phyloP scores from a whole-genome alignment of 805 yeast species.

The Hanseniaspora jakobsenii region DNA sequence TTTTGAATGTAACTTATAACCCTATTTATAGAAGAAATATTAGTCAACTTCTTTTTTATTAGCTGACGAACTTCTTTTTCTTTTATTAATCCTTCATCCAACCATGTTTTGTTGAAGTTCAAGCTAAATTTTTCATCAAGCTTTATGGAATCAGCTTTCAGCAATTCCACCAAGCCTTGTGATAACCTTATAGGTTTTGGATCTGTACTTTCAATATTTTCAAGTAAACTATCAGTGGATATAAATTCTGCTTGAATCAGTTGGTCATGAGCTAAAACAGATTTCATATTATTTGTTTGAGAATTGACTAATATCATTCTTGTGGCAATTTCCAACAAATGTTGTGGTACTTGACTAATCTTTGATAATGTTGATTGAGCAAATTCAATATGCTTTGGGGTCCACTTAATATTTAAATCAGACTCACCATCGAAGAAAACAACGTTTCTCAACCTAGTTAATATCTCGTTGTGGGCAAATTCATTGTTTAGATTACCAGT shows the following conservation, averaged over 20 bases:
- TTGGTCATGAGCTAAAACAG: constrained; percentile 67
- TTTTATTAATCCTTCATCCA: too few species aligned
- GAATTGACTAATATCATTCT: constrained; percentile 55
- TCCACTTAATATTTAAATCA: constrained; percentile 37
- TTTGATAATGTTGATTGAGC: constrained; percentile 46
- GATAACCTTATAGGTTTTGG: too few species aligned
- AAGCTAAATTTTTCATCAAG: too few species aligned
- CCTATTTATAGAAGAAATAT: too few species aligned
- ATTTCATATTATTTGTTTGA: constrained; percentile 48
- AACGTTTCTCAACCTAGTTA: constrained; percentile 1
- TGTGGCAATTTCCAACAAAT: constrained; percentile 64
- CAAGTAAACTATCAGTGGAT: constrained; percentile 45
- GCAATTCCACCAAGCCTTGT: too few species aligned
- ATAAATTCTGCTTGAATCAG: constrained; percentile 37
- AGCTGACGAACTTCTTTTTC: too few species aligned
- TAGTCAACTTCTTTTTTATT: too few species aligned
- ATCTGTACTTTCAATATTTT: constrained; percentile 49
- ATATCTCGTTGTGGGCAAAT: constrained; percentile 27
- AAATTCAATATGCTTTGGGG: constrained; percentile 49
- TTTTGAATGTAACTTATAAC: too few species aligned
- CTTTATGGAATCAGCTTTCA: too few species aligned
- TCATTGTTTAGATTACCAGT: constrained; percentile 18
- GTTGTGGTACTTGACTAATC: constrained; percentile 56
- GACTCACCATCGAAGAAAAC: not conserved
- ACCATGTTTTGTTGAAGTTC: too few species aligned